Conservation (phyloP, 179 eudicot genomes). For the Sideroxylon spinosum region DNA sequence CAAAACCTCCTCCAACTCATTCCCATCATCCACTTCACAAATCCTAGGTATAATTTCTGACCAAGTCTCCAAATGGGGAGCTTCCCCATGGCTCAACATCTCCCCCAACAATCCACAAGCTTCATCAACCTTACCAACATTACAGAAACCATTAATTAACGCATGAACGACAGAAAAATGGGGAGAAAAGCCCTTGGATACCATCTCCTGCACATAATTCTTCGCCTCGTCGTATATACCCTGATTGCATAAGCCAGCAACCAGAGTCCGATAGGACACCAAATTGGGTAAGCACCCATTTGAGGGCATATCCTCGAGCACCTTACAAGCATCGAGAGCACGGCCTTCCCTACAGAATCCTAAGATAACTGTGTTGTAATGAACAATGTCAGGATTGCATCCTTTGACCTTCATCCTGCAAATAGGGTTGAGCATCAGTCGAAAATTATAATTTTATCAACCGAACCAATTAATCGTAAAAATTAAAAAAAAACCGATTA, state of each 20-base stretch:
- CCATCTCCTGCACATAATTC: slow-evolving; percentile 58
- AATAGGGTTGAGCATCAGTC: too few relatives aligned
- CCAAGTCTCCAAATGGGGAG: slow-evolving; percentile 74
- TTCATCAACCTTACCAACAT: slow-evolving; percentile 65
- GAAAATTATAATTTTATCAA: too few relatives aligned
- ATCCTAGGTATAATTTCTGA: slow-evolving; percentile 58
- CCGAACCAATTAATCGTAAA: too few relatives aligned
- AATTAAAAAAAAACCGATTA: too few relatives aligned
- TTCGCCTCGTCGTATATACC: slow-evolving; percentile 73
- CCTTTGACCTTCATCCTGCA: slow-evolving; percentile 84
- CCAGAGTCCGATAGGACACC: slow-evolving; percentile 74
- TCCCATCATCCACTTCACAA: slow-evolving; percentile 48
- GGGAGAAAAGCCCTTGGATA: slow-evolving; percentile 66
- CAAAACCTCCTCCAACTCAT: slow-evolving; percentile 44
- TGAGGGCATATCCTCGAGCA: slow-evolving; percentile 66
- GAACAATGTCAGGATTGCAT: slow-evolving; percentile 84
- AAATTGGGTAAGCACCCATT: slow-evolving; percentile 86
- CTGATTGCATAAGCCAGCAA: slow-evolving; percentile 73
- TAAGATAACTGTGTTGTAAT: slow-evolving; percentile 73
- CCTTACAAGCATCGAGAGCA: slow-evolving; percentile 72
- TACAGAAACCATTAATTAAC: slow-evolving; percentile 62
- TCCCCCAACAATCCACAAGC: slow-evolving; percentile 56
- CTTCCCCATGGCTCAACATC: slow-evolving; percentile 50
- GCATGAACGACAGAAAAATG: slow-evolving; percentile 75
- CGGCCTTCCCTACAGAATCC: slow-evolving; percentile 79